Percentiles rank a stretch among this genome's conserved stretches.
phyloP scores from a whole-genome alignment of 2,329 filamentous ascomycete genomes.

The Fusarium gaditjirri region DNA sequence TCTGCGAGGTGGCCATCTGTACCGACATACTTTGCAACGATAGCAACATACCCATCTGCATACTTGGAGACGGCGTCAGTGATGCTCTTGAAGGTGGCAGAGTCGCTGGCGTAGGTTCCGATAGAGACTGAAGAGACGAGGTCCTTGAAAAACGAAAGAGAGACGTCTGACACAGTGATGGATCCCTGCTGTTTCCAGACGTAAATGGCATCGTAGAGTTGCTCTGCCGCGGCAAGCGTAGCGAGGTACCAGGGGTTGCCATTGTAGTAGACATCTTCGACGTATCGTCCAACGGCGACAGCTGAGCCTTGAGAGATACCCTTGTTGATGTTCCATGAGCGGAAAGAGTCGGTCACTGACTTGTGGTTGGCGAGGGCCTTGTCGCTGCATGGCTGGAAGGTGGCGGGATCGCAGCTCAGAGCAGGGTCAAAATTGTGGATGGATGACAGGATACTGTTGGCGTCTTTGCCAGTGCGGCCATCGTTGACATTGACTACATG shows the following conservation, averaged over 20 bases:
- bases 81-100: slow-evolving; percentile 63
- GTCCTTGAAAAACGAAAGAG: slow-evolving; percentile 77
- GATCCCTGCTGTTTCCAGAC: slow-evolving; percentile 73
- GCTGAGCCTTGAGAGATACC: slow-evolving; percentile 69
- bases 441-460: slow-evolving; percentile 73
- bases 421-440: slow-evolving; percentile 77
- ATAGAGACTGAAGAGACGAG: slow-evolving; percentile 66
- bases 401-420: slow-evolving; percentile 72
- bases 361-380: slow-evolving; percentile 80
- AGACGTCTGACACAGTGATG: slow-evolving; percentile 72
- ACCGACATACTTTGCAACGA: slow-evolving; percentile 71
- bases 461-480: slow-evolving; percentile 75
- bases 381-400: slow-evolving; percentile 82
- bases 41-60: slow-evolving; percentile 69
- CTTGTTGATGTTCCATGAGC: slow-evolving; percentile 76
- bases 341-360: slow-evolving; percentile 78
- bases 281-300: slow-evolving; percentile 72
- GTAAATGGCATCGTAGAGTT: slow-evolving; percentile 80
- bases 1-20: slow-evolving; percentile 73
- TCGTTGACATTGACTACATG: slow-evolving; percentile 64
- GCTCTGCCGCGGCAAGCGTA: slow-evolving; percentile 81
- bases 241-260: slow-evolving; percentile 86
- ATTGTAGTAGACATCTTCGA: slow-evolving; percentile 78
- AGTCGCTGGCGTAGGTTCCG: slow-evolving; percentile 69
- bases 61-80: slow-evolving; percentile 66